Evolutionary conservation across 306 rosid species (phyloP).

Genomic region (Aeschynomene evenia): DNA sequence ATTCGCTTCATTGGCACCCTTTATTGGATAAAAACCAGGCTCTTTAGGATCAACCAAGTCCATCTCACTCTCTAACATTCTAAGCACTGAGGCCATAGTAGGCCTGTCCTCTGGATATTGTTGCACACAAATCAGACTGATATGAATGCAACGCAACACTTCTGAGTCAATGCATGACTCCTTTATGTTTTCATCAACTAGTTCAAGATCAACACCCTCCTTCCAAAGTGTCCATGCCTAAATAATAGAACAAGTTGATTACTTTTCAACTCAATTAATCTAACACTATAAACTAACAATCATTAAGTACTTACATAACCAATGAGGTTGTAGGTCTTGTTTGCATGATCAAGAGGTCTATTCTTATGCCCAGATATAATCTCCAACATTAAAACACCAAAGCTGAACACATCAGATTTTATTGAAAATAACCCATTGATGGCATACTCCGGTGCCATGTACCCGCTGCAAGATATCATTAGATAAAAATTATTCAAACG

Average conservation of each 20-base stretch:
- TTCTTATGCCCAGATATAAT: constrained; percentile 47
- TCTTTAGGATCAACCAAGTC: constrained; percentile 40
- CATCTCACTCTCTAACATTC: constrained; percentile 37
- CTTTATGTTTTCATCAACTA: no score
- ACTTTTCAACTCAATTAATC: neutral
- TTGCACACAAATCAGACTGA: constrained; percentile 49
- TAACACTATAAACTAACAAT: no score
- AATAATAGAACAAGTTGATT: no score
- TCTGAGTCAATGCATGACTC: constrained; percentile 25
- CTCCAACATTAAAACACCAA: constrained; percentile 50
- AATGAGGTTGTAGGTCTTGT: constrained; percentile 44
- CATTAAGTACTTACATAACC: constrained; percentile 44
- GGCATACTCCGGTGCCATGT: constrained; percentile 65
- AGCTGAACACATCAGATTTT: constrained; percentile 38
- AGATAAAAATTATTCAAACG: neutral
- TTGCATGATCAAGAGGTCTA: constrained; percentile 39
- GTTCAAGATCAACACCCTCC: no score
- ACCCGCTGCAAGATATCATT: constrained; percentile 35
- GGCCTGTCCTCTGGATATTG: constrained; percentile 26
- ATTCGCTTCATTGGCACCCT: neutral
- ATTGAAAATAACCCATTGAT: constrained; percentile 45
- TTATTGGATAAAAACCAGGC: constrained; percentile 30
- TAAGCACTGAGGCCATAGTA: constrained; percentile 22
- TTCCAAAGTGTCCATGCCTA: no score
- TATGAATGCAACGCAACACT: constrained; percentile 47